Conservation (phyloP, 2,329 filamentous ascomycete species). For the Orbilia brochopaga region DNA sequence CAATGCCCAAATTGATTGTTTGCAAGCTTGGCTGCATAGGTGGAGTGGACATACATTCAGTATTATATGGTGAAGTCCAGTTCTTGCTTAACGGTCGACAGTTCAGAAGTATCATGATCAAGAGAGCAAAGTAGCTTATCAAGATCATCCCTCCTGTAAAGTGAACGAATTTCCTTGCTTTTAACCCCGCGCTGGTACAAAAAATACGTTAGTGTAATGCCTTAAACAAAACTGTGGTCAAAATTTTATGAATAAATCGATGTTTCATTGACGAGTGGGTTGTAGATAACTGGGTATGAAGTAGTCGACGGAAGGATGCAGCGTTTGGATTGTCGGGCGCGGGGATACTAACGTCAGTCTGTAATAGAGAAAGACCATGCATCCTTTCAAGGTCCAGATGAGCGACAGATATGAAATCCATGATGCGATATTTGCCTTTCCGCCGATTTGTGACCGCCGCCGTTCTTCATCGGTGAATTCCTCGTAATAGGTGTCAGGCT, state of each 20-base stretch:
- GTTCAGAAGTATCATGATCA: conserved; percentile 46
- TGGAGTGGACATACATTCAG: conserved; percentile 27
- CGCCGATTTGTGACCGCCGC: conserved; percentile 26
- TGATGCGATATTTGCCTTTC: conserved; percentile 43
- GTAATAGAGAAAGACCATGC: conserved; percentile 49
- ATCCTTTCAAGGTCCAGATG: conserved; percentile 47
- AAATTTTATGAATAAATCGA: too few relatives aligned
- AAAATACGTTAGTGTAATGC: not conserved
- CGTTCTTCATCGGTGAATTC: conserved; percentile 26
- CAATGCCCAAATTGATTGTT: not conserved
- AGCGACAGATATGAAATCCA: conserved; percentile 48
- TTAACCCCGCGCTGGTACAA: conserved; percentile 31
- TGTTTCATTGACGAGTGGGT: too few relatives aligned
- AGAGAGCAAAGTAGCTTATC: conserved; percentile 29
- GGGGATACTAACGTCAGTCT: conserved; percentile 33
- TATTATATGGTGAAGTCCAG: conserved; percentile 45
- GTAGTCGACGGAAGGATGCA: too few relatives aligned
- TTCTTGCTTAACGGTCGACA: conserved; percentile 47
- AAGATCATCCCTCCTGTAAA: conserved; percentile 30
- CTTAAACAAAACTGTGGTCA: too few relatives aligned
- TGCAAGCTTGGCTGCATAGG: not conserved
- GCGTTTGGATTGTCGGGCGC: too few relatives aligned
- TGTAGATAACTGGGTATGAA: too few relatives aligned
- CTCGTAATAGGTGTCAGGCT: conserved; percentile 36
- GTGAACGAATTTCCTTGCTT: conserved; percentile 40